A percentile compares a stretch with the other conserved stretches of the same genome.
These are phyloP conservation scores for Leucocoprinus birnbaumii DNA, from an alignment of 768 basidiomycete species.

Conservation along the genomic window DNA sequence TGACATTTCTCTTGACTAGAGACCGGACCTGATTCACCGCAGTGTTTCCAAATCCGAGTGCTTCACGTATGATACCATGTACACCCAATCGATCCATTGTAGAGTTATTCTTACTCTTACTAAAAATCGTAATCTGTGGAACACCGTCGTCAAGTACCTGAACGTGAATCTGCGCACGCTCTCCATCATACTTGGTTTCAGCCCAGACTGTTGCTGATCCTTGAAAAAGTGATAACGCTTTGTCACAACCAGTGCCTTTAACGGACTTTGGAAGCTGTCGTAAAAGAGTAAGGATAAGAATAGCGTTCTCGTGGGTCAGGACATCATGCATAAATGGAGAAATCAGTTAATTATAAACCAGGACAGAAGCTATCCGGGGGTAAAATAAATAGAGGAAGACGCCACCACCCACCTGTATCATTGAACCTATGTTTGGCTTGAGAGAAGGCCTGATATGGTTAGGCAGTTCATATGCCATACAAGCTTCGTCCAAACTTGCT, in stretches of 20 bases:
- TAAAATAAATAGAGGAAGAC: background rate
- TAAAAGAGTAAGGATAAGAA: background rate
- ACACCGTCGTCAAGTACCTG: constrained; percentile 35
- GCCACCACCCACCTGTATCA: constrained; percentile 49
- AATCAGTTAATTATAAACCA: no score
- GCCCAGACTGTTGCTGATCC: constrained; percentile 60
- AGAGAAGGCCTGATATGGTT: constrained; percentile 21
- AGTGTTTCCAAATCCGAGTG: constrained; percentile 47
- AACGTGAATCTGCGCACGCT: constrained; percentile 91
- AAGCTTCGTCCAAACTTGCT: constrained; percentile 59
- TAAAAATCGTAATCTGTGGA: constrained; percentile 71
- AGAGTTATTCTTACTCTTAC: constrained; percentile 84
- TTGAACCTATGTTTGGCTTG: constrained; percentile 51
- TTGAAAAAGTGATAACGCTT: constrained; percentile 48
- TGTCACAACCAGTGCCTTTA: constrained; percentile 62
- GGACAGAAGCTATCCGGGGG: no score
- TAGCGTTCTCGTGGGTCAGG: background rate
- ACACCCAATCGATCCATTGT: constrained; percentile 73
- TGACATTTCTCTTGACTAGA: constrained; percentile 36
- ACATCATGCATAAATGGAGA: no score
- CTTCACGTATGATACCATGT: constrained; percentile 54
- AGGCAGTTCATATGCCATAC: constrained; percentile 36
- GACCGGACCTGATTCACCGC: background rate
- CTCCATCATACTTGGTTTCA: constrained; percentile 94
- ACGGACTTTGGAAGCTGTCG: constrained; percentile 78